Evolutionary conservation across 495 filamentous ascomycete genomes (phyloP).

Genomic region (Xylaria castorea): DNA sequence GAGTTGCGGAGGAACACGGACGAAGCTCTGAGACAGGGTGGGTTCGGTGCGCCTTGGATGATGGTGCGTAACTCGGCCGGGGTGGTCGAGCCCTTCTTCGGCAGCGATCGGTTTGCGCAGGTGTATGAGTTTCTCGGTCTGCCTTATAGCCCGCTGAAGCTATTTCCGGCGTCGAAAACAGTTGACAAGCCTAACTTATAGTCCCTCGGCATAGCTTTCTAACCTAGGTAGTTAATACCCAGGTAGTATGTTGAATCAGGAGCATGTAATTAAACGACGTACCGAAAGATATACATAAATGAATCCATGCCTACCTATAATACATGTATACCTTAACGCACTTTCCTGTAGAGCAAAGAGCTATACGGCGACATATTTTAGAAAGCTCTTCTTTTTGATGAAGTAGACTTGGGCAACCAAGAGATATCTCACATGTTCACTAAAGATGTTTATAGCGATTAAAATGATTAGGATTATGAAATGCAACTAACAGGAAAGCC

Average conservation of each 20-base stretch:
- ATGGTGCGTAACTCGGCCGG: conserved; percentile 11
- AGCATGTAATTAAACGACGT: background rate
- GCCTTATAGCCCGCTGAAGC: conserved; percentile 9
- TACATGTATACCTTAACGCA: too few relatives aligned
- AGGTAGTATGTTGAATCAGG: too few relatives aligned
- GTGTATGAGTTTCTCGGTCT: conserved; percentile 20
- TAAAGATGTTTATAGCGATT: background rate
- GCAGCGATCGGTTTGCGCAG: conserved; percentile 20
- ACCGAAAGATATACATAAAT: background rate
- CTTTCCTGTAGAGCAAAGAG: too few relatives aligned
- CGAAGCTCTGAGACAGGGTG: conserved; percentile 1
- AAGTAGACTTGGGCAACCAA: background rate
- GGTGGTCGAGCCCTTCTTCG: conserved; percentile 14
- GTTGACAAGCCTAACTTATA: background rate
- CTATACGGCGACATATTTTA: too few relatives aligned
- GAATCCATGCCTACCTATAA: too few relatives aligned
- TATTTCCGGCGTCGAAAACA: background rate
- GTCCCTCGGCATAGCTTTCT: background rate
- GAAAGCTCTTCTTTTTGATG: too few relatives aligned
- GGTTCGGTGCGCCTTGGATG: conserved; percentile 15
- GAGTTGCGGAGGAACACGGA: conserved; percentile 10
- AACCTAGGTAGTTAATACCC: too few relatives aligned
- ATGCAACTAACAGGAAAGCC: background rate
- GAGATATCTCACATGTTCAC: background rate
- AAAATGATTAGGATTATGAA: background rate